Base-by-base conservation (phyloP, 495 filamentous ascomycete species). In the Penicillium mononematosum region DNA sequence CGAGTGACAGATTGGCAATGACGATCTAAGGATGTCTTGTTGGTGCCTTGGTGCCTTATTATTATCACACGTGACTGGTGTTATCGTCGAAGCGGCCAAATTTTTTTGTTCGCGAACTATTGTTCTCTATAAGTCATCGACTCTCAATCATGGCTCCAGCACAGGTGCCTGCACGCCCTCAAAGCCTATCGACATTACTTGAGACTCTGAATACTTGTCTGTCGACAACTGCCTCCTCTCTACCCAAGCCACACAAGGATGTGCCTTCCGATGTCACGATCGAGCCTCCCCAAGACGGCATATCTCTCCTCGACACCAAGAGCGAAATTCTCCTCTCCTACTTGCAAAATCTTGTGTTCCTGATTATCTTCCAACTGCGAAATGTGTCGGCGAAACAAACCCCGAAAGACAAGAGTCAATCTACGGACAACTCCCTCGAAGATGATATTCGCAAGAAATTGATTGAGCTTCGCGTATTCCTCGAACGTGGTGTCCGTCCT, bases 271-370 rank as follows among this genome's bases (percentile, higher is more conserved):
- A 71, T 34, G 69, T 71, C 38, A 75, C 76, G 34, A 78, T 85
- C 45, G 65, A 86, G 43, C 82, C 89, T 6, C 86, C 90, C 9
- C 79, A 85, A 61, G 85, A 96, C 59, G 93, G 93, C 59, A 92
- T 98, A 48, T 97, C 94, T 2, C 86, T 98, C 5, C 85, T 98
- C 65, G 91, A 96, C 67, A 83, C 88, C 50, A 98, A 98, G 71
- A 96, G 90, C 77, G 95, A 98, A 59, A 82, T 98, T 17, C 83
- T 98, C 14, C 88, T 98, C 43, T 91, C 95, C 2, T 98, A 98
- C 75, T 78, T 98, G 0, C 95, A 98, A 63, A 92, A 97, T 63
- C 83, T 96, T 5, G 90, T 93, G 31, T 96, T 96, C 61, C 75
- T 98, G 47, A 87, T 95, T 38, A 74, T 97, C 3, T 72, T 92